phyloP scores from a whole-genome alignment of 1,284 basidiomycete genomes.

The Cutaneotrichosporon sp. region DNA sequence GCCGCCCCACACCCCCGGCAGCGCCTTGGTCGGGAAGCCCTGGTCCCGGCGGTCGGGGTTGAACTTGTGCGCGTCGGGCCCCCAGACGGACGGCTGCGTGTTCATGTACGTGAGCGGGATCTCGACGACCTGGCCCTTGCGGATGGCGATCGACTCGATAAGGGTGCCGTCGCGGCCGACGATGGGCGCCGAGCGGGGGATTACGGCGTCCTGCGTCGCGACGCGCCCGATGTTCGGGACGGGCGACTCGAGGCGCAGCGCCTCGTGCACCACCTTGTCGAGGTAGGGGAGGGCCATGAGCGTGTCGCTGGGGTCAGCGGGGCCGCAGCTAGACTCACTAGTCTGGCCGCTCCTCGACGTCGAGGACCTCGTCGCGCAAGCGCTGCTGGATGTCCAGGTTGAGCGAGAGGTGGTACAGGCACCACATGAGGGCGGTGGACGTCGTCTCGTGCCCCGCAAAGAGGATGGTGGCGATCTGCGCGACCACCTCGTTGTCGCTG shows the following conservation, averaged over 20 bases:
- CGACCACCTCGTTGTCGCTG: slow-evolving; percentile 66
- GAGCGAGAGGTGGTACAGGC: slow-evolving; percentile 65
- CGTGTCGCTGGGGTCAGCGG: background rate
- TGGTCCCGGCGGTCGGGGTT: slow-evolving; percentile 44
- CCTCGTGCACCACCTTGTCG: slow-evolving; percentile 68
- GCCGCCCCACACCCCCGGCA: slow-evolving; percentile 67
- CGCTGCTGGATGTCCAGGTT: slow-evolving; percentile 60
- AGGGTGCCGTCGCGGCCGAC: slow-evolving; percentile 49
- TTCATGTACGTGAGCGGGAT: slow-evolving; percentile 61
- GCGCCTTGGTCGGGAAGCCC: slow-evolving; percentile 46
- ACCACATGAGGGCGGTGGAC: slow-evolving; percentile 70
- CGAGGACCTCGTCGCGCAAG: slow-evolving; percentile 61
- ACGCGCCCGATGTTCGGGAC: slow-evolving; percentile 68
- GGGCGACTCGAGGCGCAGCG: slow-evolving; percentile 65
- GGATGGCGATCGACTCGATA: slow-evolving; percentile 42
- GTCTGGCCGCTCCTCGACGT: slow-evolving; percentile 46
- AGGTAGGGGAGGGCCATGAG: slow-evolving; percentile 60
- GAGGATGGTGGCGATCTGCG: slow-evolving; percentile 76
- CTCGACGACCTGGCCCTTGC: slow-evolving; percentile 44
- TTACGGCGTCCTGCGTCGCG: slow-evolving; percentile 59
- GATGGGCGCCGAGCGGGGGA: slow-evolving; percentile 61
- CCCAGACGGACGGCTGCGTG: slow-evolving; percentile 64
- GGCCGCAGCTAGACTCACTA: slow-evolving; percentile 9
- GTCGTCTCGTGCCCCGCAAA: slow-evolving; percentile 73
- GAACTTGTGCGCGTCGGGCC: slow-evolving; percentile 66